Evolutionary conservation across 192 early-diverging fungal species (phyloP), one percentile per base, ranked within the genome.

Genomic region (Funneliformis mosseae): DNA sequence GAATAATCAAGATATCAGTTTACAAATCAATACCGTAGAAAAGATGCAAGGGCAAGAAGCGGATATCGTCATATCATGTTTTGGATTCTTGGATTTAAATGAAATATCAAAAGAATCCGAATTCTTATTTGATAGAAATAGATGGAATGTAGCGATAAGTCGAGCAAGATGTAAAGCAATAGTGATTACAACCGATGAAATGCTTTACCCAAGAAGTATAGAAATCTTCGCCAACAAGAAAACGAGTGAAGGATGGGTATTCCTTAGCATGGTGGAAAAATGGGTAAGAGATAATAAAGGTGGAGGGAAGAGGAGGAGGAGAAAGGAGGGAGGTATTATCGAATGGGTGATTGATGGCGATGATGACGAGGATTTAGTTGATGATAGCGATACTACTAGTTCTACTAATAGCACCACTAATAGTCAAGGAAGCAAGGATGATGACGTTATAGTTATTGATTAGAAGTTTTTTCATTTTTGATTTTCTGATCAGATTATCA

Each of bases 31-130:
- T 67, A 89, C 88, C 21, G 82, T 87, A 4, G 88, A 89, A 46
- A 89, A 88, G 72, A 85, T 89, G 84, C 88, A 89, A 69, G 88
- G 88, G 2, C 85, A 86, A 71, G 82, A 91, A 79, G 87, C 88
- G 0, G 90, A 93, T 42, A 50, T 93, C 11, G 89, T 93, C 27
- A 82, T 93, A 16, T 88, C 84, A 14, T 91, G 91, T 62, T 92
- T 89, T 81, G 88, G 83, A 4, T 84, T 90, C 48, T 78, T 86
- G 64, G 79, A 83, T 50, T 76, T 81, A 16, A 74, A 55, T 33
- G 76, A 73, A 28, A 48, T 83, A 43, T 43, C 79, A 10, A 72
- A 76, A 23, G 84, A 84, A 50, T 50, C 83, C 3, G 79, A 79
- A 21, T 86, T 86, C 59, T 23, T 89, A 75, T 85, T 85, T 23